Evolutionary conservation across 495 filamentous ascomycete species (phyloP), one percentile per base, ranked within the genome.

Genomic region (Aspergillus cavernicola): DNA sequence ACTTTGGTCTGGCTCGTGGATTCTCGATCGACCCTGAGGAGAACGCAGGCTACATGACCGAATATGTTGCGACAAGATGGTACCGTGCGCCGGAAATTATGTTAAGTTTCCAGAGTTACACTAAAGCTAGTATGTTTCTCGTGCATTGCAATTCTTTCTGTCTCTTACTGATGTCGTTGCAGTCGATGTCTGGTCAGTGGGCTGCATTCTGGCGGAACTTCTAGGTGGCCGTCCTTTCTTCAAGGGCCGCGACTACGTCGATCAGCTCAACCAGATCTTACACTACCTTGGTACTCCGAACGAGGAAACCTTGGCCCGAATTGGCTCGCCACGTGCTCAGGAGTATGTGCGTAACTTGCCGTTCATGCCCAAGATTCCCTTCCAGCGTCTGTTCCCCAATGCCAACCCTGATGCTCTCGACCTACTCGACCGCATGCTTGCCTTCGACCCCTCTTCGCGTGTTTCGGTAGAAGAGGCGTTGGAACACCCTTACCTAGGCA

Each of bases 61-160:
- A 98, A 79, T 98, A 98, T 61, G 95, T 98, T 36, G 93, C 93
- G 41, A 97, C 93, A 40, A 82, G 93, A 70, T 98, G 93, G 93
- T 98, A 97, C 69, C 89, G 93, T 71, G 93, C 93, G 28, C 93
- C 93, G 3, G 93, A 98, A 68, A 98, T 98, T 65, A 98, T 97
- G 93, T 78, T 98, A 67, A 97, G 91, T 71, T 97, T 98, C 84
- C 92, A 97, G 74, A 96, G 92, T 73, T 98, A 98, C 68, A 98
- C 95, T 59, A 97, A 98, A 87, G 93, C 93, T 52, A 97, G 90
- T 95, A 80, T 41, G 90, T 90, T n/a, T 37, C 29, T 44, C 32
- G 35, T 33, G 15, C 5, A 31, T 52, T 16, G n/a, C 23, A 40
- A 32, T 41, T 51, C 58, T 40, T 33, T n/a, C 2, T n/a, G n/a